Base-by-base conservation (phyloP, 176 grass and related monocot genomes). In the Zoysia japonica region DNA sequence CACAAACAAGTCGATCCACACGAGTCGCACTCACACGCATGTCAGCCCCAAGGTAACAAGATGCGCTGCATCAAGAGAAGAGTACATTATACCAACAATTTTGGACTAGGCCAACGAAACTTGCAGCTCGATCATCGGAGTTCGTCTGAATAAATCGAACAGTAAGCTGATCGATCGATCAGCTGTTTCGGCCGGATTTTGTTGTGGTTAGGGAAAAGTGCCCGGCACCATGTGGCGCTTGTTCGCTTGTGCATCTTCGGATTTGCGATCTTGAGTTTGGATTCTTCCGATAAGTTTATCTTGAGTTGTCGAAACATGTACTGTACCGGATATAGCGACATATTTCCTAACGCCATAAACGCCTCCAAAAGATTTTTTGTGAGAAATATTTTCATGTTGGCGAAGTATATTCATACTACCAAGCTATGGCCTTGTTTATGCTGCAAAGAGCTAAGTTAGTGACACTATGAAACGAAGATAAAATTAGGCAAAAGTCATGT, bases 291-390 rank as follows among this genome's bases (percentile, higher is more conserved):
- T 17, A 53, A 43, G 57, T 85, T 85, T 84, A 67, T 76, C 44
- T 76, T 50, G 14, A 76, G 76, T 75, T 88, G 79, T 88, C 75
- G 80, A 88, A 83, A 47, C 84, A 80, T 83, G 65, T 17, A 90
- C 81, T 42, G 52, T 81, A 68, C 82, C 59, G 64, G 82, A 75
- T 79, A 88, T 51, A 71, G 82, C 46, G 85, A 93, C 91, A 90
- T 88, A 56, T 54, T 64, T 88, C 82, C 85, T 71, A 85, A 74
- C 59, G 4, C 50, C 88, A 88, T 85, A 90, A 85, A 85, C 82
- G 83, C 47, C 19, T 1, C 40, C 0, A 6, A 2, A 17, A 2
- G 5, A 17, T 17, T 19, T 19, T 57, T 57, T 19, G 17, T 57
- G 17, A 57, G 55, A 19, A 57, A 57, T 57, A 57, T 57, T 57